A percentile compares a stretch with the other conserved stretches of the same genome.
phyloP scores from a whole-genome alignment of 106 monocot genomes.

The Apostasia shenzhenica region DNA sequence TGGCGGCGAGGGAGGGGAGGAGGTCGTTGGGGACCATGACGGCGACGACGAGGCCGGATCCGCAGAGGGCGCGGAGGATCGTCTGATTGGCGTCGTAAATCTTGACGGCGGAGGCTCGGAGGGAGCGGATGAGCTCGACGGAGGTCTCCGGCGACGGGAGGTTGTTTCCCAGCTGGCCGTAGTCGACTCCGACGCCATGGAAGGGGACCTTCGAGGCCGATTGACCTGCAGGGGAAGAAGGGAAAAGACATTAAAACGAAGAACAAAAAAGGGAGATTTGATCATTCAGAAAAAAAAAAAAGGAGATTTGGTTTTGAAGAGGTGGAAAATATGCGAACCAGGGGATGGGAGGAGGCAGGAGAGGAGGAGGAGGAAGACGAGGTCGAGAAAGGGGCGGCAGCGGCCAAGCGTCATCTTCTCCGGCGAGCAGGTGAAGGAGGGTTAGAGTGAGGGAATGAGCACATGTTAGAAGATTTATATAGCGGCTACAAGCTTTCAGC shows the following conservation, averaged over 20 bases:
- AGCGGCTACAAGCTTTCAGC: too few species aligned
- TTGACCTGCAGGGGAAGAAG: background rate
- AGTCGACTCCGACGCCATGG: constrained; percentile 66
- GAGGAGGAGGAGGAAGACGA: background rate
- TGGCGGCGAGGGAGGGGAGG: constrained; percentile 63
- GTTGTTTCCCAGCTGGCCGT: constrained; percentile 77
- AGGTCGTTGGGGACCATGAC: constrained; percentile 87
- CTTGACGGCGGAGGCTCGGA: constrained; percentile 62
- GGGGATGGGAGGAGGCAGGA: background rate
- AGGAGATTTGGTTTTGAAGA: background rate
- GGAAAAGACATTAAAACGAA: background rate
- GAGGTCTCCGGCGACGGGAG: constrained; percentile 60
- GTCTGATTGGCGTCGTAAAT: constrained; percentile 79
- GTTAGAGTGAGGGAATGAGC: too few species aligned
- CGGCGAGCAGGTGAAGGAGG: background rate
- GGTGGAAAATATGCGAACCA: background rate
- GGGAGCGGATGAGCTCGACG: constrained; percentile 31
- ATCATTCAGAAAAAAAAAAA: too few species aligned
- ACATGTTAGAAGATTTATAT: too few species aligned
- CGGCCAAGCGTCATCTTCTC: background rate
- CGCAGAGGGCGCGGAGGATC: constrained; percentile 61
- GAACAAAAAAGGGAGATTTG: background rate
- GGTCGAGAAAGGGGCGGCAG: too few species aligned
- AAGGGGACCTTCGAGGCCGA: constrained; percentile 1
- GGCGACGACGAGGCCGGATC: constrained; percentile 45